These are phyloP conservation scores for Tetraselmis chui DNA, from an alignment of 139 green algal genomes.

Conservation along the genomic window DNA sequence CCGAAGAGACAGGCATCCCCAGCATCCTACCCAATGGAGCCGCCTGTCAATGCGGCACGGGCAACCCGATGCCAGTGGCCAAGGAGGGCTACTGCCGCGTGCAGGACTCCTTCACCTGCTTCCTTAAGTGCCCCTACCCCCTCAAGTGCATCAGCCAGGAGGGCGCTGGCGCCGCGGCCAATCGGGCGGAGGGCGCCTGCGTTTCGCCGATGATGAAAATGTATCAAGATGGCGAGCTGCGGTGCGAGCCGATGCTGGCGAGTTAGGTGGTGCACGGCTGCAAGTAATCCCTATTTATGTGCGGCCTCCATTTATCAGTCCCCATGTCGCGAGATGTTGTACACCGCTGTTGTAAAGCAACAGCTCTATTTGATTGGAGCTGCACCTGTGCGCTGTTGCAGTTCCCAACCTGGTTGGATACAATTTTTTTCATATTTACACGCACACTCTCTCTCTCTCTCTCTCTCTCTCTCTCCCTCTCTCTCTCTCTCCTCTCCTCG, in stretches of 20 bases:
- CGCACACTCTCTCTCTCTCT: no score
- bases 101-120: neutral
- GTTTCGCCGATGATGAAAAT: neutral
- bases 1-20: neutral
- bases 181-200: neutral
- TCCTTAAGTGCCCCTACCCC: neutral
- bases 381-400: no score
- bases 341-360: no score
- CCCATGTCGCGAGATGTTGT: no score
- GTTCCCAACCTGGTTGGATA: no score
- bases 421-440: no score
- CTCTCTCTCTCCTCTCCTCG: no score
- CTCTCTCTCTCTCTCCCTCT: no score
- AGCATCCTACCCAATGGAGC: neutral
- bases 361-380: no score
- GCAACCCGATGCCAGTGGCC: neutral
- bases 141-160: neutral
- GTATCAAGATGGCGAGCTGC: neutral
- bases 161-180: neutral
- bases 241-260: neutral
- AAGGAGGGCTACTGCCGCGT: constrained; percentile 1
- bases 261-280: no score
- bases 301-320: no score
- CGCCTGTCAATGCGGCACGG: neutral
- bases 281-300: no score